Evolutionary conservation across 164 flowering plant genomes (phyloP).

Genomic region (Platanus orientalis): DNA sequence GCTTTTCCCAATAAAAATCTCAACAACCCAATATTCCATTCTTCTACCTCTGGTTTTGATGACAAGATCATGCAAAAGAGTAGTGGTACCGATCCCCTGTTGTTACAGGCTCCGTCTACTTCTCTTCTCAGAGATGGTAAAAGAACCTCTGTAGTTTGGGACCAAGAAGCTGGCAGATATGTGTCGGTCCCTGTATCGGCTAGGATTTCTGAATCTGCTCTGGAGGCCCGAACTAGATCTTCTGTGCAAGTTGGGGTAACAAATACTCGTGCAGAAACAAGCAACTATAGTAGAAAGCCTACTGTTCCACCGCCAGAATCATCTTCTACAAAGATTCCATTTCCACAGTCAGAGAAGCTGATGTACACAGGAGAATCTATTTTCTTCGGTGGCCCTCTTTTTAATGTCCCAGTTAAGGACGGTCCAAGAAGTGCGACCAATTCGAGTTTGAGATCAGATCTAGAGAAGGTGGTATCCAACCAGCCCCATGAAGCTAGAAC

Average conservation of each 20-base stretch:
- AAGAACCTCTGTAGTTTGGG: conserved; percentile 90
- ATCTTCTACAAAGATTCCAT: conserved; percentile 30
- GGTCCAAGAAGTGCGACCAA: conserved; percentile 34
- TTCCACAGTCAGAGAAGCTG: conserved; percentile 56
- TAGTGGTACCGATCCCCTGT: conserved; percentile 39
- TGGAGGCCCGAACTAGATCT: conserved; percentile 42
- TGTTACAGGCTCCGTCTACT: conserved; percentile 40
- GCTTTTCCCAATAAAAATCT: conserved; percentile 18
- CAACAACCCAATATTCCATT: conserved; percentile 26
- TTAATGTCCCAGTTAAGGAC: conserved; percentile 46
- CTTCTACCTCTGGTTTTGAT: conserved; percentile 39
- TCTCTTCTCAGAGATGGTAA: conserved; percentile 67
- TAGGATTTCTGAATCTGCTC: conserved; percentile 29
- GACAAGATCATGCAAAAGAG: conserved; percentile 45
- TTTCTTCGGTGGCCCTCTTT: conserved; percentile 89
- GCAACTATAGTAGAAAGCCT: conserved; percentile 31
- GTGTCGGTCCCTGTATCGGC: conserved; percentile 64
- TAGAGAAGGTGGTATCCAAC: conserved; percentile 32
- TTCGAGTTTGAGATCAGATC: conserved; percentile 39
- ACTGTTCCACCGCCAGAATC: conserved; percentile 29
- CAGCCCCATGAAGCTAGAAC: conserved; percentile 40
- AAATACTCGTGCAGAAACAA: conserved; percentile 25
- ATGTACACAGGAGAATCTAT: conserved; percentile 77
- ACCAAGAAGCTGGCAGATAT: conserved; percentile 93
- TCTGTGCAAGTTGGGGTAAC: conserved; percentile 29